Conservation (phyloP, 2,329 filamentous ascomycete genomes). For the Cordyceps cateniannulata region DNA sequence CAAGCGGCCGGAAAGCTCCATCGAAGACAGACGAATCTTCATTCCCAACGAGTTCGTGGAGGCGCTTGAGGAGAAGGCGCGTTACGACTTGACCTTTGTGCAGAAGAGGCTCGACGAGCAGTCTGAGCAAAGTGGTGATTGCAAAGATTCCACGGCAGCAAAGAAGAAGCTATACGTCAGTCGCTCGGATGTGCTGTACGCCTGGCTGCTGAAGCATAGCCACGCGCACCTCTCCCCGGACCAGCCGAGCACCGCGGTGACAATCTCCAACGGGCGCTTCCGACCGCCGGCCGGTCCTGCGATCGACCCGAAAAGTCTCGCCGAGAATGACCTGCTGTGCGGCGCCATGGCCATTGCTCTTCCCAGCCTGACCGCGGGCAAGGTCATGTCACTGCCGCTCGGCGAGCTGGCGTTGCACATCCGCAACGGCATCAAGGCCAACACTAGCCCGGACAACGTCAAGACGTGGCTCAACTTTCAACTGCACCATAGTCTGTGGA, state of each 20-base stretch:
- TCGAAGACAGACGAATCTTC: neutral
- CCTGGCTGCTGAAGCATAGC: conserved; percentile 4
- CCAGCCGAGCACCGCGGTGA: neutral
- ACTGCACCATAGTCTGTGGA: neutral
- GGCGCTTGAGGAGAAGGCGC: neutral
- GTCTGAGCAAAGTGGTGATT: neutral
- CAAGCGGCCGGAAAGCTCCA: neutral
- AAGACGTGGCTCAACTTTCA: conserved; percentile 1
- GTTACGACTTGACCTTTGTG: neutral
- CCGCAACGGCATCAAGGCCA: neutral
- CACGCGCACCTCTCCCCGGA: neutral
- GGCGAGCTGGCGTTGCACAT: conserved; percentile 4
- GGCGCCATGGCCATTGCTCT: neutral
- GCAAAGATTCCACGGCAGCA: neutral
- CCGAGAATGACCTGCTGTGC: neutral
- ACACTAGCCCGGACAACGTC: neutral
- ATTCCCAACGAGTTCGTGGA: neutral
- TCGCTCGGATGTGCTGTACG: conserved; percentile 3
- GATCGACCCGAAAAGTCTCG: neutral
- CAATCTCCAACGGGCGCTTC: conserved; percentile 1
- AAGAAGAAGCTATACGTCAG: neutral
- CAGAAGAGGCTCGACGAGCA: neutral
- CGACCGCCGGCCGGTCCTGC: neutral
- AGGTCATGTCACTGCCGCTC: neutral
- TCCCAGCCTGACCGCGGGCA: neutral